These are phyloP conservation scores for Xerocomus potaroensis DNA, from an alignment of 768 basidiomycete genomes.

Conservation along the genomic window DNA sequence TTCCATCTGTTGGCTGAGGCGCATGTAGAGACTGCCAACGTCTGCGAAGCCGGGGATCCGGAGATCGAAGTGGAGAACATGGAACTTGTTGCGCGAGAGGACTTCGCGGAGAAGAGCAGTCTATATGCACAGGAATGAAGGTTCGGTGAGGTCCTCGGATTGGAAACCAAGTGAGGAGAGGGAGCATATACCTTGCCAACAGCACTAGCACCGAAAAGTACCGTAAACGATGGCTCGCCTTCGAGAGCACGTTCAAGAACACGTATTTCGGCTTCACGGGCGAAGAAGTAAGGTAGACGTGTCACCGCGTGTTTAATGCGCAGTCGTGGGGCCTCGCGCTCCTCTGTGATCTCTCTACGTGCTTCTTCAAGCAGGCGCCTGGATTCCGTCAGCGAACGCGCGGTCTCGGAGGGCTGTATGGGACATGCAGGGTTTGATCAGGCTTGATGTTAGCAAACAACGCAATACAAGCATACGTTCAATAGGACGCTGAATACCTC, in stretches of 20 bases:
- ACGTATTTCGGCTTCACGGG: constrained; percentile 60
- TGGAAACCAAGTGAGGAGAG: constrained; percentile 5
- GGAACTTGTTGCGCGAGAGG: constrained; percentile 61
- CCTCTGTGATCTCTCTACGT: constrained; percentile 67
- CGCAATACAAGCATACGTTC: constrained; percentile 48
- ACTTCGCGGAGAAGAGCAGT: constrained; percentile 78
- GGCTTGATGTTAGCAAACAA: neutral
- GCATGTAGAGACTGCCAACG: constrained; percentile 69
- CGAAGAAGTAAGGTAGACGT: constrained; percentile 68
- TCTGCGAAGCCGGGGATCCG: constrained; percentile 84
- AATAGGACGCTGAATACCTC: constrained; percentile 72
- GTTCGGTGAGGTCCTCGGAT: no score
- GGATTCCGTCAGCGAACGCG: constrained; percentile 77
- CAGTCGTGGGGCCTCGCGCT: constrained; percentile 59
- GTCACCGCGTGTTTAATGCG: constrained; percentile 76
- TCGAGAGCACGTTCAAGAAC: constrained; percentile 63
- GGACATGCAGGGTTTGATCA: constrained; percentile 11
- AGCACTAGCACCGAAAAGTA: constrained; percentile 76
- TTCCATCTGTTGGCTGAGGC: constrained; percentile 78
- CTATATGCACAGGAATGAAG: constrained; percentile 30
- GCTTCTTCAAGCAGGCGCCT: constrained; percentile 73
- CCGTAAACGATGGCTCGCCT: constrained; percentile 71
- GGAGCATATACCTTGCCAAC: constrained; percentile 64
- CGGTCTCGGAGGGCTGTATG: constrained; percentile 68
- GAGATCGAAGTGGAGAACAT: constrained; percentile 81